phyloP scores from a whole-genome alignment of 1,139 yeast species.

The Tardiomyces digboiensis region DNA sequence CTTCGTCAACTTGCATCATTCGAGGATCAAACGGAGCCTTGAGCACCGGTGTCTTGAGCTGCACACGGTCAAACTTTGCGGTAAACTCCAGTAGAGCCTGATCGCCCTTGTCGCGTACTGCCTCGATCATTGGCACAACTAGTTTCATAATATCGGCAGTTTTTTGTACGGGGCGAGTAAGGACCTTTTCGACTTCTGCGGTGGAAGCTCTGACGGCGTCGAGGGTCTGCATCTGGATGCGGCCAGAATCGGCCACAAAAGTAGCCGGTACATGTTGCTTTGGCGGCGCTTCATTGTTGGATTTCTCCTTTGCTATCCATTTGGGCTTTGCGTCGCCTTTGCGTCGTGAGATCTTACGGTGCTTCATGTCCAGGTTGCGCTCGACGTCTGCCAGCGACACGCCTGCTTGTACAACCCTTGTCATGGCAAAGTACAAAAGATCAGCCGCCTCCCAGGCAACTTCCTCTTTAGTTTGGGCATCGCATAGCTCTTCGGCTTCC shows the following conservation, averaged over 20 bases:
- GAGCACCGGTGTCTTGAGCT: slow-evolving; percentile 59
- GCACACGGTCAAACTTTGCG: slow-evolving; percentile 82
- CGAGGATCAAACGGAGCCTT: slow-evolving; percentile 79
- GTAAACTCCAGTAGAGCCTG: slow-evolving; percentile 79
- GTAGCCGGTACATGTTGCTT: slow-evolving; percentile 5
- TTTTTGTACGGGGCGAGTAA: slow-evolving; percentile 85
- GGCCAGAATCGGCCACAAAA: slow-evolving; percentile 18
- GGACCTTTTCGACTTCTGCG: slow-evolving; percentile 43
- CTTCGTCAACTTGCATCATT: slow-evolving; percentile 66
- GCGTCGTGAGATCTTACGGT: slow-evolving; percentile 81
- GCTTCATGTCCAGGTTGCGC: slow-evolving; percentile 72
- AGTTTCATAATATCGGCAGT: slow-evolving; percentile 87
- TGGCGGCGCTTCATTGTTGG: slow-evolving; percentile 4
- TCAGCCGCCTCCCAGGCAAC: slow-evolving; percentile 98
- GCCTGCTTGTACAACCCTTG: slow-evolving; percentile 77
- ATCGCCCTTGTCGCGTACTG: slow-evolving; percentile 73
- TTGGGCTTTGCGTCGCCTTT: slow-evolving; percentile 93
- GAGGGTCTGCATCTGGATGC: slow-evolving; percentile 55
- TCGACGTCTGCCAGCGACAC: slow-evolving; percentile 77
- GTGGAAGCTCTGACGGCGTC: slow-evolving; percentile 36
- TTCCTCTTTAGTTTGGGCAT: slow-evolving; percentile 61
- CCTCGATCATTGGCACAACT: slow-evolving; percentile 80
- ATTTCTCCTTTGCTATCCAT: slow-evolving; percentile 32
- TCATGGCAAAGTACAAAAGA: slow-evolving; percentile 77
- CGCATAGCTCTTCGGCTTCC: slow-evolving; percentile 94